Evolutionary conservation across 352 stramenopile species (phyloP), one percentile per base, ranked within the genome.

Genomic region (Phytopythium cucurbitacearum): DNA sequence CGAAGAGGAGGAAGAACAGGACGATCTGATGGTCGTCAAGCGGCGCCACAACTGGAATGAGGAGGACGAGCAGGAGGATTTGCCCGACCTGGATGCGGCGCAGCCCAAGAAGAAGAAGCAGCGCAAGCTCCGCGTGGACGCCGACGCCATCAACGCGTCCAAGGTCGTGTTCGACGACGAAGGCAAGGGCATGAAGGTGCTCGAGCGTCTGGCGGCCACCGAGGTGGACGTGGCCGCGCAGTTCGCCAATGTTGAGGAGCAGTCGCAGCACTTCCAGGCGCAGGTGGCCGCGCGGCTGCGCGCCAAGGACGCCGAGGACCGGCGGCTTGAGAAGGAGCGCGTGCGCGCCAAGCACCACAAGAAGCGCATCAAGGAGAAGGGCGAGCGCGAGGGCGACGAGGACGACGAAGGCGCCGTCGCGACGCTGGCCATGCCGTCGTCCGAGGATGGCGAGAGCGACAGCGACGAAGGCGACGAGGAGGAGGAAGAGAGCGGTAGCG

Each of bases 161-260:
- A 97, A 94, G 63, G 80, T 97, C 53, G 80, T 97, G 51, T 98
- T 98, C 59, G 89, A 98, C 69, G 94, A 98, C 36, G 91, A 98
- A 33, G 95, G 94, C 56, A 93, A 96, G 59, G 71, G 69, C 42
- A 60, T 83, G 56, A 80, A 59, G 41, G 64, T 85, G 35, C 69
- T 85, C 0, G 85, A 94, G 51, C 63, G 71, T 32, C 64, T 95
- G 38, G 64, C 73, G 1, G 80, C 62, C 42, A 72, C 74, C 52
- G 64, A 70, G 21, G 67, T 62, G 13, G 58, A 65, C 39, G 48
- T 53, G 4, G 48, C 48, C 0, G 47, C 53, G 11, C 54, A 71
- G 51, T 85, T 91, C 51, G 78, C 80, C 0, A 71, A 92, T 53
- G 76, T 93, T 43, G 85, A 85, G 53, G 50, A 68, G 51, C 63